Conservation (phyloP, 495 filamentous ascomycete genomes). For the Hyaloscypha hepaticicola region DNA sequence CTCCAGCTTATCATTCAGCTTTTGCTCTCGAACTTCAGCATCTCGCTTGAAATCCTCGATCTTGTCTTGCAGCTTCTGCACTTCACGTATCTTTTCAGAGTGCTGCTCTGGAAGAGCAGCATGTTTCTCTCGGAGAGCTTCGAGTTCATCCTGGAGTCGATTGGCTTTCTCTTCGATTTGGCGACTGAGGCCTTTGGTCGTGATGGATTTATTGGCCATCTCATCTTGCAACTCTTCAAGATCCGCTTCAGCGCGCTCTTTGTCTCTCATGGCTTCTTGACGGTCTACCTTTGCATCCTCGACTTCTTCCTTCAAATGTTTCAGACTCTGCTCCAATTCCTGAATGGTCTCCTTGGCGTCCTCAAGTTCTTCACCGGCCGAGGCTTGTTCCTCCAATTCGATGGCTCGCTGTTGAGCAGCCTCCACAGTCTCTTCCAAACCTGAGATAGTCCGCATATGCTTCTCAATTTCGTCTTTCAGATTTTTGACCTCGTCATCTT, state of each 20-base stretch:
- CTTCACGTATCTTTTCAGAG: slow-evolving; percentile 16
- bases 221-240: slow-evolving; percentile 71
- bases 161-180: slow-evolving; percentile 71
- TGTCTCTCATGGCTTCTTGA: slow-evolving; percentile 61
- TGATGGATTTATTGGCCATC: slow-evolving; percentile 75
- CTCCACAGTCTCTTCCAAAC: slow-evolving; percentile 53
- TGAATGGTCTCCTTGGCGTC: slow-evolving; percentile 55
- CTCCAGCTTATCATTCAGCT: slow-evolving; percentile 46
- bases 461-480: slow-evolving; percentile 55
- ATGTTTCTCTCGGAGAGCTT: slow-evolving; percentile 54
- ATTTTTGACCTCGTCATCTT: slow-evolving; percentile 63
- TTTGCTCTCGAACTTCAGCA: slow-evolving; percentile 41
- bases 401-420: slow-evolving; percentile 55
- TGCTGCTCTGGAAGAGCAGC: slow-evolving; percentile 22
- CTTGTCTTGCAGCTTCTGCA: slow-evolving; percentile 23
- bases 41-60: slow-evolving; percentile 43
- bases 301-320: slow-evolving; percentile 46
- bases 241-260: slow-evolving; percentile 54
- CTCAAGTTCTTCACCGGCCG: slow-evolving; percentile 49
- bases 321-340: slow-evolving; percentile 45
- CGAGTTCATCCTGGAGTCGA: slow-evolving; percentile 64
- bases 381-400: slow-evolving; percentile 61
- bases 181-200: slow-evolving; percentile 70
- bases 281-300: slow-evolving; percentile 60
- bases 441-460: slow-evolving; percentile 50